Evolutionary conservation across 1,284 basidiomycete species (phyloP).

Genomic region (Sphagnurus paluster): DNA sequence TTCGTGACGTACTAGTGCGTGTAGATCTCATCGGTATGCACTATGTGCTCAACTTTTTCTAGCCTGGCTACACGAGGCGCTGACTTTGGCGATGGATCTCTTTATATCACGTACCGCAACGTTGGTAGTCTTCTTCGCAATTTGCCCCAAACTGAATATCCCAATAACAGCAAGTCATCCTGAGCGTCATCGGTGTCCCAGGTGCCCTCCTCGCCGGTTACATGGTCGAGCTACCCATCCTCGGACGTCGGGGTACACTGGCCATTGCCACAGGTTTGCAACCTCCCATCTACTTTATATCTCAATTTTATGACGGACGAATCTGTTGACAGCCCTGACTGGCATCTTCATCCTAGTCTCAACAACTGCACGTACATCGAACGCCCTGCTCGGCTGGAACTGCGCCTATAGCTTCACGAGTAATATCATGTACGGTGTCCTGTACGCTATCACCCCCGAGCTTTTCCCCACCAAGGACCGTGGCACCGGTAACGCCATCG

Average conservation of each 20-base stretch:
- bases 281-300: conserved; percentile 29
- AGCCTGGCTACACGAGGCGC: conserved; percentile 63
- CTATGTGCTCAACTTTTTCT: neutral
- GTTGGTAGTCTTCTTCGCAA: conserved; percentile 34
- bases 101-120: conserved; percentile 69
- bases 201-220: conserved; percentile 66
- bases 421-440: conserved; percentile 77
- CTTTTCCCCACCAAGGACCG: conserved; percentile 74
- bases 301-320: neutral
- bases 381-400: conserved; percentile 69
- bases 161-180: conserved; percentile 57
- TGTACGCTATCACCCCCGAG: conserved; percentile 72
- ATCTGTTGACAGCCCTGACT: conserved; percentile 60
- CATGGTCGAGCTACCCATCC: conserved; percentile 56
- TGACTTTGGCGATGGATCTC: conserved; percentile 61
- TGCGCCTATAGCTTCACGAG: conserved; percentile 65
- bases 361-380: conserved; percentile 66
- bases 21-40: neutral
- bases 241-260: conserved; percentile 68
- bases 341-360: conserved; percentile 72
- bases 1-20: conserved; percentile 68
- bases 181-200: conserved; percentile 66
- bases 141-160: neutral
- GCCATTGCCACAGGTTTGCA: conserved; percentile 49
- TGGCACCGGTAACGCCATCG: conserved; percentile 63